Evolutionary conservation across 352 stramenopile species (phyloP).

Genomic region (Pythium grandisporangium): DNA sequence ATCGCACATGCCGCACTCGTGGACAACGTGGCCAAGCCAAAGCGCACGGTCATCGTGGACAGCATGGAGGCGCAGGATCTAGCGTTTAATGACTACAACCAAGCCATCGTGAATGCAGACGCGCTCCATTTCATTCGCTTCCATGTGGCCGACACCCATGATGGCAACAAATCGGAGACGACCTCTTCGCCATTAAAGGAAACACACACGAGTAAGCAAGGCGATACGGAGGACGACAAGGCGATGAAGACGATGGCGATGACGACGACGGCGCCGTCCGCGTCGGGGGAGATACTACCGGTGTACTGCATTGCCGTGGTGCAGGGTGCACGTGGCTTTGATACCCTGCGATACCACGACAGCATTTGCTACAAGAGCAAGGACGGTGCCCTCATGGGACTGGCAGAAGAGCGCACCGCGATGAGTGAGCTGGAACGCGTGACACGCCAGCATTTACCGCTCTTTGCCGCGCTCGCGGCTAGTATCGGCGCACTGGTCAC

Average conservation of each 20-base stretch:
- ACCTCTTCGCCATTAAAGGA: no score
- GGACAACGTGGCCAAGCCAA: conserved; percentile 26
- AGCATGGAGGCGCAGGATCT: conserved; percentile 43
- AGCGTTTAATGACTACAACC: conserved; percentile 12
- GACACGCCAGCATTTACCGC: conserved; percentile 23
- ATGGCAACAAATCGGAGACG: no score
- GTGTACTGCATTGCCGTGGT: conserved; percentile 51
- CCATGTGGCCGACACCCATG: conserved; percentile 25
- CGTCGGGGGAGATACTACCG: no score
- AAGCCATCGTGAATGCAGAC: conserved; percentile 7
- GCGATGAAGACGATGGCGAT: no score
- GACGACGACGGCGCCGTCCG: no score
- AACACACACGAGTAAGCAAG: no score
- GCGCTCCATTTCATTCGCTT: conserved; percentile 49
- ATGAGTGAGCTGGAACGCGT: conserved; percentile 11
- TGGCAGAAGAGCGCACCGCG: background rate
- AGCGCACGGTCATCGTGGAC: conserved; percentile 33
- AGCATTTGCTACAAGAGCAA: conserved; percentile 32
- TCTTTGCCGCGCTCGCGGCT: conserved; percentile 27
- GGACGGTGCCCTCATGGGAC: conserved; percentile 4
- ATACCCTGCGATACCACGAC: conserved; percentile 47
- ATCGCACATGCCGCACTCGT: conserved; percentile 27
- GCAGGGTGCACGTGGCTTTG: conserved; percentile 26
- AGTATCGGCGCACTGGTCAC: conserved; percentile 23
- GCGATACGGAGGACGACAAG: conserved; percentile 22